Percentiles rank a stretch among this genome's conserved stretches.
phyloP scores from a whole-genome alignment of 306 rosid species.

The Inga leiocalycina region DNA sequence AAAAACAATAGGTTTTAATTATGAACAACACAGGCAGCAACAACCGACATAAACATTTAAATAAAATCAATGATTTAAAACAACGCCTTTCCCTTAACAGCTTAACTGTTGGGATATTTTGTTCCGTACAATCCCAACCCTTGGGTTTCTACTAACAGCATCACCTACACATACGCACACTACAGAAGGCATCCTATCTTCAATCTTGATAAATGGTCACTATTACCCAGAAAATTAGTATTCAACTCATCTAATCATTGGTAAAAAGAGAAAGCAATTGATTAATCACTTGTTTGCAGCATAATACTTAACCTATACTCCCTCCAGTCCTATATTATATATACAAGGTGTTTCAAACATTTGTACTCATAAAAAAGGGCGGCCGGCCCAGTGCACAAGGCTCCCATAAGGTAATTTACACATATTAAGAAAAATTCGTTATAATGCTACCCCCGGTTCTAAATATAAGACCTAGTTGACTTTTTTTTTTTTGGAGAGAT shows the following conservation, averaged over 20 bases:
- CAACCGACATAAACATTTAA: neutral
- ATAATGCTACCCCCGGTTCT: too few species aligned
- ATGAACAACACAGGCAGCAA: neutral
- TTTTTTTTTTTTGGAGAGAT: too few species aligned
- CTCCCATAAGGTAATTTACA: too few species aligned
- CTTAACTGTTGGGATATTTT: neutral
- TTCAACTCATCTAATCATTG: neutral
- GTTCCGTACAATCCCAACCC: neutral
- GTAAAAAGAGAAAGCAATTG: slow-evolving; percentile 1
- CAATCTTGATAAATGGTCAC: neutral
- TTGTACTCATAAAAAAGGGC: too few species aligned
- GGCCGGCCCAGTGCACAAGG: too few species aligned
- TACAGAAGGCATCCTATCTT: neutral
- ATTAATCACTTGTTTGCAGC: slow-evolving; percentile 10
- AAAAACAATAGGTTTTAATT: neutral
- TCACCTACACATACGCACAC: neutral
- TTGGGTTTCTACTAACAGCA: neutral
- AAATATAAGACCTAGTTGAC: too few species aligned
- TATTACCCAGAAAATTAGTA: neutral
- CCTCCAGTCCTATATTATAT: neutral
- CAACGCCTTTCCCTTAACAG: neutral
- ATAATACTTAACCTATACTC: slow-evolving; percentile 4
- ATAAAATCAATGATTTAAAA: neutral
- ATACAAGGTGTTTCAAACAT: neutral
- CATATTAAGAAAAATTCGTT: too few species aligned